phyloP scores from a whole-genome alignment of 192 early-diverging fungal genomes.

The Gigaspora rosea region DNA sequence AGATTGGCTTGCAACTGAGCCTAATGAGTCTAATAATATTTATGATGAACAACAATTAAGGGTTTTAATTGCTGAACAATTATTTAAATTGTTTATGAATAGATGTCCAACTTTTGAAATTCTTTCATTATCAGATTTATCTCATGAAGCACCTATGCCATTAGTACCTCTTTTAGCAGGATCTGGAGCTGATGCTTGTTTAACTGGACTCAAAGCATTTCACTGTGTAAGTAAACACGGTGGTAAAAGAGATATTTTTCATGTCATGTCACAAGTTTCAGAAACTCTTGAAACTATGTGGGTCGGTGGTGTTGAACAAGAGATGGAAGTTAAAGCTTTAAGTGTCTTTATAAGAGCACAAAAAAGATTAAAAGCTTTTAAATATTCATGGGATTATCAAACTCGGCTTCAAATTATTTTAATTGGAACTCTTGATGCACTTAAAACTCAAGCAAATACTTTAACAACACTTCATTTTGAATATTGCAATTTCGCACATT shows the following conservation, averaged over 20 bases:
- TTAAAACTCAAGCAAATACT: not conserved
- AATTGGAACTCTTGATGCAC: not conserved
- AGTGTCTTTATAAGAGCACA: not conserved
- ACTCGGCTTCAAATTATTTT: not conserved
- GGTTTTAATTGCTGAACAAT: not conserved
- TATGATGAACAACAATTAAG: not conserved
- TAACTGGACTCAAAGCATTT: not conserved
- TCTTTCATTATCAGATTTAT: constrained; percentile 8
- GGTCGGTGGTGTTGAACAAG: not conserved
- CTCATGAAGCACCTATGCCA: not conserved
- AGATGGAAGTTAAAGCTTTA: constrained; percentile 10
- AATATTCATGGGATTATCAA: constrained; percentile 6
- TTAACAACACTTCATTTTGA: constrained; percentile 6
- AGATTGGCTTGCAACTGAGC: not conserved
- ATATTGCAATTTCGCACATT: constrained; percentile 6
- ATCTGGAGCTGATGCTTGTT: not conserved
- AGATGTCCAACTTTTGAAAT: not conserved
- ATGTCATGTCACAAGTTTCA: not conserved
- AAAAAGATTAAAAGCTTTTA: not conserved
- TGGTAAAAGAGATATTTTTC: not conserved
- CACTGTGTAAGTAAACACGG: not conserved
- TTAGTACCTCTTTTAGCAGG: constrained; percentile 1
- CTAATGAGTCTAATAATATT: not conserved
- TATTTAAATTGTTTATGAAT: constrained; percentile 9
- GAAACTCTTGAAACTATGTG: not conserved